Base-by-base conservation (phyloP, 176 grass and related monocot species). In the Carex myosuroides region DNA sequence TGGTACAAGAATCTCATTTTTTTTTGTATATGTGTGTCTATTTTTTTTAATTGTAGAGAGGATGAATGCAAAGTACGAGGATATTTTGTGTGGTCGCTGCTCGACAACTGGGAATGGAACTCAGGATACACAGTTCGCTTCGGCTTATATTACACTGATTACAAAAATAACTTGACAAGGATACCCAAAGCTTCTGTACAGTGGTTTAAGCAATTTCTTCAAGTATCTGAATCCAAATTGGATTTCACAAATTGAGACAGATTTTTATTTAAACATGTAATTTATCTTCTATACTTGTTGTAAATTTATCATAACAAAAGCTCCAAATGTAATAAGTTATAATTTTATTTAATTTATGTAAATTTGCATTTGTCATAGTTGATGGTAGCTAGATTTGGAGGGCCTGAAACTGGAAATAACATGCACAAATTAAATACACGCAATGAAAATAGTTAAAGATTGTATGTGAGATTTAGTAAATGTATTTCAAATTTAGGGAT, bases 71-170 rank as follows among this genome's bases (percentile, higher is more conserved):
- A 93, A 65, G 71, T 98, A 11, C 80, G 60, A 0, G 93, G 93
- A 10, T 93, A 93, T 82, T 98, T 98, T 10, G 85, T 92, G 3
- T 93, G 93, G 91, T 98, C 96, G 2, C 83, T 98, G 74, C 88
- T 98, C 0, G 95, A 98, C 56, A 95, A 95, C 81, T 95, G 93
- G 96, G 96, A 98, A 70, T 95, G 93, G 96, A 92, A 95, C 83
- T 92, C 89, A 24, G 91, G 93, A 81, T 95, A 98, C 86, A 98
- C 88, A 8, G 91, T 95, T 83, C 64, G 91, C 1, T 95, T 99
- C 41, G 89, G 93, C 2, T 88, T 98, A 17, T 94, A 95, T 84
- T 95, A 89, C 74, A 30, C 94, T 41, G 89, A 99, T 83, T 90
- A 85, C 84, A 84, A 87, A 33, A 93, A 95, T 82, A 99, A 99